Percentiles rank a stretch among this genome's conserved stretches.
phyloP scores from a whole-genome alignment of 208 protist genomes.

The Trypanosoma grayi region DNA sequence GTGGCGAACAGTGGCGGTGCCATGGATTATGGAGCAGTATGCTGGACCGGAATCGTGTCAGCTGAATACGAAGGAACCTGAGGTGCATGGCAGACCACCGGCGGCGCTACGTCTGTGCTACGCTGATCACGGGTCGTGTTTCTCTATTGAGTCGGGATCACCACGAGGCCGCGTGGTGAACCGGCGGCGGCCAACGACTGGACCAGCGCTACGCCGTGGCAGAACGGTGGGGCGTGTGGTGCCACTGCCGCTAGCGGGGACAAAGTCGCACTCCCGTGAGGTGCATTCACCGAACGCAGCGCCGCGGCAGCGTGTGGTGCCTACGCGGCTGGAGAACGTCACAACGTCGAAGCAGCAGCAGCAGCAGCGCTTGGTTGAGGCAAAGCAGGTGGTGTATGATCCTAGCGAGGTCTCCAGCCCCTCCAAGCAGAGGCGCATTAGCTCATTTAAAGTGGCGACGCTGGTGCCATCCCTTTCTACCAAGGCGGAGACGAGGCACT shows the following conservation, averaged over 20 bases:
- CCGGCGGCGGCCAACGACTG: constrained; percentile 5
- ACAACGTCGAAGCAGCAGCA: too few species aligned
- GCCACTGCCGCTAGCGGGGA: not conserved
- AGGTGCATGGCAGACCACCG: not conserved
- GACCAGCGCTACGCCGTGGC: not conserved
- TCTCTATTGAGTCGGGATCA: not conserved
- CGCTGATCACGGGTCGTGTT: not conserved
- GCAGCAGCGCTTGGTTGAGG: not conserved
- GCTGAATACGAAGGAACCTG: not conserved
- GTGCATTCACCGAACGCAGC: not conserved
- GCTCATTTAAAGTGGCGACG: not conserved
- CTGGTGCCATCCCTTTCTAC: not conserved
- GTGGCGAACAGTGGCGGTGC: constrained; percentile 27
- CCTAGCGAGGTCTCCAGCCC: not conserved
- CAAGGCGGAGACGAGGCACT: not conserved
- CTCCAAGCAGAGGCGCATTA: not conserved
- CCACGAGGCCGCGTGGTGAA: not conserved
- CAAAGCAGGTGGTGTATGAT: not conserved
- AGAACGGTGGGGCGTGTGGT: not conserved
- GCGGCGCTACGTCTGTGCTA: not conserved
- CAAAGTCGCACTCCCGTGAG: not conserved
- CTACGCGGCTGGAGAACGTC: not conserved
- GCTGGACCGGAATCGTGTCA: not conserved
- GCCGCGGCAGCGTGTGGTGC: not conserved
- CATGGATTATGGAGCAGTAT: constrained; percentile 24